Conservation (phyloP, 2,329 filamentous ascomycete species). For the Phaeoacremonium minimum region DNA sequence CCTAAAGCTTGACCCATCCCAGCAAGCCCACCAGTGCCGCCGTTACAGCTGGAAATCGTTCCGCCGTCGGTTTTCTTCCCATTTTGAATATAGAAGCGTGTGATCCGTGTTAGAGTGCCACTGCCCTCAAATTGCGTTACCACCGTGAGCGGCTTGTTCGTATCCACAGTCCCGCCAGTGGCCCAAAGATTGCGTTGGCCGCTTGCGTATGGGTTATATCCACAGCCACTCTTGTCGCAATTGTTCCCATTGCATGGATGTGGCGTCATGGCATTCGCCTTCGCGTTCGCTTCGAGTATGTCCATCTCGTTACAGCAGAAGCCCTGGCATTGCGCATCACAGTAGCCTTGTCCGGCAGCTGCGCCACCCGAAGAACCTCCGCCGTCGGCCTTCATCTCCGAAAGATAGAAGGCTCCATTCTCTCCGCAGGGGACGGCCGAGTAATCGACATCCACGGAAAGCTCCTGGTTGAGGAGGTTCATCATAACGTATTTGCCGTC, state of each 20-base stretch:
- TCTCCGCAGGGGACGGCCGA: constrained; percentile 59
- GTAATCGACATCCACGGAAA: constrained; percentile 63
- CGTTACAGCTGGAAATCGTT: constrained; percentile 21
- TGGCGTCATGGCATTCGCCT: constrained; percentile 53
- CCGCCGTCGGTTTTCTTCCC: constrained; percentile 33
- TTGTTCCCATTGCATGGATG: constrained; percentile 50
- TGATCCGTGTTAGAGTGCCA: constrained; percentile 32
- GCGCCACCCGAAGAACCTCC: constrained; percentile 35
- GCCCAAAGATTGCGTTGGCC: constrained; percentile 22
- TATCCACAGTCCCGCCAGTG: constrained; percentile 36
- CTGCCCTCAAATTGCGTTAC: constrained; percentile 38
- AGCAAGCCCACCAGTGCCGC: constrained; percentile 19
- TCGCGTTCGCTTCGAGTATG: constrained; percentile 53
- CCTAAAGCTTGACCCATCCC: constrained; percentile 32
- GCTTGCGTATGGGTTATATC: constrained; percentile 28
- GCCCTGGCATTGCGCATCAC: constrained; percentile 34
- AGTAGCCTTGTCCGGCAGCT: constrained; percentile 43
- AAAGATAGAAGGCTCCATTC: constrained; percentile 49
- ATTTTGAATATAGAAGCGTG: constrained; percentile 39
- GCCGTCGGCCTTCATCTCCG: constrained; percentile 39
- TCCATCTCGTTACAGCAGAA: constrained; percentile 47
- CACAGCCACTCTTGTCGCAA: constrained; percentile 56
- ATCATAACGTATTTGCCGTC: constrained; percentile 29
- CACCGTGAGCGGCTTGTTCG: constrained; percentile 29
- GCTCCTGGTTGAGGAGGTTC: constrained; percentile 53